Percentiles rank a stretch among this genome's conserved stretches.
Evolutionary conservation across 2,329 filamentous ascomycete species (phyloP).

Genomic region (Alternaria alternata): DNA sequence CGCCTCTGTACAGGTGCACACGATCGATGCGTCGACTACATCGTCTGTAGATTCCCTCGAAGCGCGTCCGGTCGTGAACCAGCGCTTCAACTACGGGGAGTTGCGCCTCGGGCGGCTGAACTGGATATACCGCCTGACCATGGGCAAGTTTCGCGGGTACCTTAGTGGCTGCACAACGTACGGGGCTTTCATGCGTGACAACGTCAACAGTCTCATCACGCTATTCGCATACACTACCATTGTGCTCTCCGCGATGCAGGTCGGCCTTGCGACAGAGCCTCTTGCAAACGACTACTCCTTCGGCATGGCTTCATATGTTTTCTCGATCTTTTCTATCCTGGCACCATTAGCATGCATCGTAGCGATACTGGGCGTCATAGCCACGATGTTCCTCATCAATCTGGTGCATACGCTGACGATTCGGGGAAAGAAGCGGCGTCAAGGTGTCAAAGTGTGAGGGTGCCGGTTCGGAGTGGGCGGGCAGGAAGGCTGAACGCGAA

Average conservation of each 20-base stretch:
- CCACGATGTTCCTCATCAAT: slow-evolving; percentile 25
- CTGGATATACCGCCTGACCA: slow-evolving; percentile 31
- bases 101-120: slow-evolving; percentile 36
- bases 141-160: slow-evolving; percentile 27
- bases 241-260: slow-evolving; percentile 38
- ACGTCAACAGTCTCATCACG: slow-evolving; percentile 34
- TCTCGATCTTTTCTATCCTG: slow-evolving; percentile 34
- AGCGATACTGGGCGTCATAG: slow-evolving; percentile 20
- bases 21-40: slow-evolving; percentile 3
- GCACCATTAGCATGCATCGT: slow-evolving; percentile 28
- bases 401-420: slow-evolving; percentile 25
- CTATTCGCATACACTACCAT: slow-evolving; percentile 38
- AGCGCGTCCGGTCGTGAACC: slow-evolving; percentile 23
- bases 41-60: slow-evolving; percentile 6
- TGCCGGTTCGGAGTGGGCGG: not conserved
- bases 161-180: slow-evolving; percentile 34
- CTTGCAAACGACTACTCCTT: slow-evolving; percentile 28
- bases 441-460: slow-evolving; percentile 27
- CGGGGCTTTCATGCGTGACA: slow-evolving; percentile 33
- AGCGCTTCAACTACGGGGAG: slow-evolving; percentile 38
- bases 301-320: slow-evolving; percentile 30
- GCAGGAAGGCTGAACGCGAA: not conserved
- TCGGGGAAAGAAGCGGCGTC: slow-evolving; percentile 16
- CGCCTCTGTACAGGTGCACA: slow-evolving; percentile 3
- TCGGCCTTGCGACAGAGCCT: slow-evolving; percentile 28